Percentiles rank a stretch among this genome's conserved stretches.
Evolutionary conservation across 2,329 filamentous ascomycete species (phyloP).

Genomic region (Exophiala calicioides): DNA sequence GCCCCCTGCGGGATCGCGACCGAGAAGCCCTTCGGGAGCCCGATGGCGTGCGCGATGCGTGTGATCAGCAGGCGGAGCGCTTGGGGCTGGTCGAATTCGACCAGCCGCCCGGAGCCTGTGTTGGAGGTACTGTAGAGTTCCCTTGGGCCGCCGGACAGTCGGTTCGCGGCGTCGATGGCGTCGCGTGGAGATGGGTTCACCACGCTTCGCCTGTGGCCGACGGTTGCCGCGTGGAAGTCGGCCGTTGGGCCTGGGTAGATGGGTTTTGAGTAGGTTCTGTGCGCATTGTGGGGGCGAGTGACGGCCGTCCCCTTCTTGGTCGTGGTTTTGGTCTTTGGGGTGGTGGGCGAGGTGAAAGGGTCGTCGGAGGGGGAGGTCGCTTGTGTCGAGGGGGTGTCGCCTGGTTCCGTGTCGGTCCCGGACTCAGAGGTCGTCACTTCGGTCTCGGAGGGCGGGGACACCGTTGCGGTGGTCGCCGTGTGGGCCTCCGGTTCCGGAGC

Average conservation of each 20-base stretch:
- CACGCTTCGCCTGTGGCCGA: conserved; percentile 53
- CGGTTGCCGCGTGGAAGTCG: conserved; percentile 40
- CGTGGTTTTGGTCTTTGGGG: conserved; percentile 22
- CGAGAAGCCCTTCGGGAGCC: conserved; percentile 65
- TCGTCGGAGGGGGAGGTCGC: conserved; percentile 32
- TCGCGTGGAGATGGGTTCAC: conserved; percentile 52
- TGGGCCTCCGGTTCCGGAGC: conserved; percentile 30
- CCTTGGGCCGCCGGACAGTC: conserved; percentile 26
- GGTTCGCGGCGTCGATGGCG: conserved; percentile 35
- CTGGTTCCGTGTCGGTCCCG: conserved; percentile 7
- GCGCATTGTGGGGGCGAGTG: conserved; percentile 15
- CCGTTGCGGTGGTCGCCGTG: not conserved
- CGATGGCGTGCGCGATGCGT: conserved; percentile 62
- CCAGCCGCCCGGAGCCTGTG: conserved; percentile 63
- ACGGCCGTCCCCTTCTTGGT: too few species aligned
- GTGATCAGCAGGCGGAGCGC: conserved; percentile 61
- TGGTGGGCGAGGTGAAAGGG: conserved; percentile 34
- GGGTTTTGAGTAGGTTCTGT: conserved; percentile 42
- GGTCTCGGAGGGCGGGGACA: conserved; percentile 30
- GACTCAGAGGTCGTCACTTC: conserved; percentile 30
- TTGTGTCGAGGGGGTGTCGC: conserved; percentile 19
- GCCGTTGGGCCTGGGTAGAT: conserved; percentile 40
- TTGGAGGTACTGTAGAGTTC: conserved; percentile 41
- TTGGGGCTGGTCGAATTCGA: conserved; percentile 56
- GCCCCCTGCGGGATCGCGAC: conserved; percentile 63